Base-by-base conservation (phyloP, 352 stramenopile genomes). In the Phytophthora citrophthora region DNA sequence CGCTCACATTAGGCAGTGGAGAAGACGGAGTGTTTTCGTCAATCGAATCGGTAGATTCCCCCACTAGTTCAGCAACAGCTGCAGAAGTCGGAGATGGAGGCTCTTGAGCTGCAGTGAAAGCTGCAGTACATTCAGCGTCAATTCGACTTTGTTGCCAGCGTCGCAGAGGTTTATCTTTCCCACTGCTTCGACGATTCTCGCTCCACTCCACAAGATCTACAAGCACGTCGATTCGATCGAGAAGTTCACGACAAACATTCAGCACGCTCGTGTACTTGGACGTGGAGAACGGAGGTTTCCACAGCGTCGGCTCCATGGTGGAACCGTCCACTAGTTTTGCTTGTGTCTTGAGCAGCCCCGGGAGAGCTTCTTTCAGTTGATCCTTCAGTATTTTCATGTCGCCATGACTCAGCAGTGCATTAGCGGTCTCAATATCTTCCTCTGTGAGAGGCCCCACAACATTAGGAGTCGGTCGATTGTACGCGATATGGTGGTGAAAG, bases 131-230 rank as follows among this genome's bases (percentile, higher is more conserved):
- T 18, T 83, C 57, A 8, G 64, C 56, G 8, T 84, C 61, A 16
- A 85, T 72, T 24, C 55, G 67, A 40, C 71, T 79, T 39, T 72
- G 56, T 16, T 60, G 23, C 59, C 63, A 69, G 23, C 71, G 71
- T 23, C 54, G 53, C 3, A 79, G 16, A 10, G 58, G 54, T n/a
- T 59, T 70, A 29, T 76, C 71, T 50, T 69, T 65, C 6, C 62
- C 63, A 34, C 67, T 64, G 16, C 4, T 74, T 53, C 58, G 67
- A 9, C 71, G 71, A 29, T 76, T 69, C 40, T 88, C 70, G 13
- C 89, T 72, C 86, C 86, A 94, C 1, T 85, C 65, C 2, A 88
- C 65, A 4, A 94, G 69, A 43, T 92, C 83, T 5, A 90, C 70
- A 16, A 94, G 59, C 27, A 90, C 78, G 9, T 81, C 68, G 15